Evolutionary conservation across 2,329 filamentous ascomycete species (phyloP).

Genomic region (Cyanodermella asteris): DNA sequence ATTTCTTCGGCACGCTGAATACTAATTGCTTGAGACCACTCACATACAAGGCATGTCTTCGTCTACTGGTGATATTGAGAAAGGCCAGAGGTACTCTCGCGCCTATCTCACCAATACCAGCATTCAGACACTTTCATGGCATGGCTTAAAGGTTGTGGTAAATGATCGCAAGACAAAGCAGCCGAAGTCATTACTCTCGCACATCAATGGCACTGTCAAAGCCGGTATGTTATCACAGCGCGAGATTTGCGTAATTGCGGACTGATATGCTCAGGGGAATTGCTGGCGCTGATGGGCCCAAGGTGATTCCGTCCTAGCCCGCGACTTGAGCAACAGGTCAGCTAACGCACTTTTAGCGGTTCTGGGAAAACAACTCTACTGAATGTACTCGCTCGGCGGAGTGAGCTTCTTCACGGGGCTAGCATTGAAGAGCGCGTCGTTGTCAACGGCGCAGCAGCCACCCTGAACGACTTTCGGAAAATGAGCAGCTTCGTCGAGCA

Average conservation of each 20-base stretch:
- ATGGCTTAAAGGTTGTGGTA: constrained; percentile 44
- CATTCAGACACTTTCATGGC: constrained; percentile 45
- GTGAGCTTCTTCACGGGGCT: constrained; percentile 29
- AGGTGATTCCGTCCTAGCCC: constrained; percentile 17
- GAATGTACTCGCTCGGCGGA: constrained; percentile 50
- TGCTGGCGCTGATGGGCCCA: constrained; percentile 66
- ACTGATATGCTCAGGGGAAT: constrained; percentile 29
- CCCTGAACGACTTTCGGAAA: constrained; percentile 34
- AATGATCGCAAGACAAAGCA: constrained; percentile 39
- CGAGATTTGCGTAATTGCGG: not conserved
- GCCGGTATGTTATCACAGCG: constrained; percentile 25
- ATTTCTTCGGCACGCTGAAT: too few species aligned
- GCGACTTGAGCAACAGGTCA: constrained; percentile 19
- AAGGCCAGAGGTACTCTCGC: constrained; percentile 8
- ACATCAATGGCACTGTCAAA: constrained; percentile 40
- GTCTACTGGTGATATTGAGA: constrained; percentile 1
- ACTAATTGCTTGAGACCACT: too few species aligned
- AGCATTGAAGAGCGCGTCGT: constrained; percentile 31
- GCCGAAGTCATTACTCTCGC: constrained; percentile 39
- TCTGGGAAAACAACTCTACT: constrained; percentile 71
- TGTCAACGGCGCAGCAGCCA: constrained; percentile 39
- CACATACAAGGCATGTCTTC: too few species aligned
- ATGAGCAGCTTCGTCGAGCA: constrained; percentile 68
- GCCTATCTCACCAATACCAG: constrained; percentile 40
- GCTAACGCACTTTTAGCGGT: constrained; percentile 9